Base-by-base conservation (phyloP, 2,329 filamentous ascomycete species). In the Talaromyces sp. region DNA sequence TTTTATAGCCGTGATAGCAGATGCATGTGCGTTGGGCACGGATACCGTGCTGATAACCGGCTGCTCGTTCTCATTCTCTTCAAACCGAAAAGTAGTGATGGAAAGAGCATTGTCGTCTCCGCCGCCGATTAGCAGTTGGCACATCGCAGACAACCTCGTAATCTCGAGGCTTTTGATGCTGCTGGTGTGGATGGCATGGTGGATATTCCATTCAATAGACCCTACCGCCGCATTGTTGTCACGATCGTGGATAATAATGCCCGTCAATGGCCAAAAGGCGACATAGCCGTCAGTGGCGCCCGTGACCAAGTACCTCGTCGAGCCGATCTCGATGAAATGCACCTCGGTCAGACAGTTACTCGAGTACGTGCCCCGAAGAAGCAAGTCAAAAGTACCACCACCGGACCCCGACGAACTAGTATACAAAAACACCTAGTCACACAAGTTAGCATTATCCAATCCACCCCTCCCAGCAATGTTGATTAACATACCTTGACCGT, bases 51-150 rank as follows among this genome's bases (percentile, higher is more conserved):
- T 63, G 10, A 77, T 69, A 16, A 61, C 59, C n/a, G 59, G 63
- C 14, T 47, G 63, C 14, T 47, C 31, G 9, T 9, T 27, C 10
- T 56, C 52, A 10, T 1, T 31, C 3, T 27, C 12, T 12, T 7
- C 12, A 3, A 69, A 68, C 16, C 57, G 67, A 31, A 82, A 67
- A 34, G 82, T 70, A 0, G 83, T 84, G 10, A 91, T 69, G 0
- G 84, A 88, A 0, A 98, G 74, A 3, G 89, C 89, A 64, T 95
- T 95, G 74, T 98, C 95, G 68, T 99, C 95, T 27, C 95, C 92
- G 30, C 91, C 92, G 0, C 91, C 92, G 4, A 91, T 73, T 18
- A 96, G 70, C 0, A 90, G 66, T 66, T 78, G 67, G 57, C 75
- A 66, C n/a, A 67, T 68, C 33, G 71, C 65, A 18, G 69, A 66